phyloP scores from a whole-genome alignment of 2,329 filamentous ascomycete genomes.

The Chalaropsis thielavioides region DNA sequence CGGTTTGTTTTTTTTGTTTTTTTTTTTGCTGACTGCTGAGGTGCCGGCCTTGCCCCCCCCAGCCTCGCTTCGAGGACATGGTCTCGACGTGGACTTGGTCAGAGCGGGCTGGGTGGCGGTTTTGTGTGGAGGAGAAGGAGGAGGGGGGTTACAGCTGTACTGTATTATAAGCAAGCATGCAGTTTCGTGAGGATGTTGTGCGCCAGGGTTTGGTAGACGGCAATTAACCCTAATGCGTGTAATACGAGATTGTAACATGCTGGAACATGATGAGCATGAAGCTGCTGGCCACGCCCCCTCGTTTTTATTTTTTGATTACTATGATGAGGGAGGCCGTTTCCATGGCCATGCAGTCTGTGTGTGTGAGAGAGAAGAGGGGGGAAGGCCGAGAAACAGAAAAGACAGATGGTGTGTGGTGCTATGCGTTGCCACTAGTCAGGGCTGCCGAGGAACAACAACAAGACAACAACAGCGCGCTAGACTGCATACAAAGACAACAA shows the following conservation, averaged over 20 bases:
- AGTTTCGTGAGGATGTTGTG: background rate
- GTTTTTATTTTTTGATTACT: background rate
- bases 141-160: background rate
- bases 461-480: background rate
- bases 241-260: constrained; percentile 1
- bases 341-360: background rate
- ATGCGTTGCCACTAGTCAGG: background rate
- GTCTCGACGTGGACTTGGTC: background rate
- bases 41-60: background rate
- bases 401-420: no score
- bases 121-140: background rate
- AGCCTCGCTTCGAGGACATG: background rate
- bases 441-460: background rate
- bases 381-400: background rate
- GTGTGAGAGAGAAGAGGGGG: no score
- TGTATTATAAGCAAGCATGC: background rate
- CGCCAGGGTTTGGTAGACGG: background rate
- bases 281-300: no score
- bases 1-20: background rate
- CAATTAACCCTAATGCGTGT: background rate
- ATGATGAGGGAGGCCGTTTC: background rate
- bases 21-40: background rate
- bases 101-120: constrained; percentile 5
- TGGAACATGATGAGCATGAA: background rate
- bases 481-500: background rate